phyloP scores from a whole-genome alignment of 176 grass and related monocot species.

The Rhynchospora pubera region DNA sequence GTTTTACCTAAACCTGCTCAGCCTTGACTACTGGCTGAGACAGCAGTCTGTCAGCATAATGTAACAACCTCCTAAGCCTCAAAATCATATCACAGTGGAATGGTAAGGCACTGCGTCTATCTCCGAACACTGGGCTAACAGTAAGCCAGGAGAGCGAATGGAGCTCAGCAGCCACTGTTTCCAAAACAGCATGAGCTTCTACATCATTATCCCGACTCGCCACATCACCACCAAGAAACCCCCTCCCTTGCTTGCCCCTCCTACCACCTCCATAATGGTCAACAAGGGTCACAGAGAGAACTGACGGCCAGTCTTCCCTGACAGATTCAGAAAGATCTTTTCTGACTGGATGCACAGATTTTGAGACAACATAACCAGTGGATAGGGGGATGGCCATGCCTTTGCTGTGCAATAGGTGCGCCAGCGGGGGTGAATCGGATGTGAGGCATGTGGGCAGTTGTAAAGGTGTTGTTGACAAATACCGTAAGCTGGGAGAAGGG shows the following conservation, averaged over 20 bases:
- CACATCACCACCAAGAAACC: conserved; percentile 35
- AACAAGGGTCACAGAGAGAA: conserved; percentile 60
- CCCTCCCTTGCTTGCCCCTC: conserved; percentile 53
- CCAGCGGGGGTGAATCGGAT: conserved; percentile 88
- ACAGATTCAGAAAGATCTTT: conserved; percentile 40
- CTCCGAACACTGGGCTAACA: conserved; percentile 58
- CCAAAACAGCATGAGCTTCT: conserved; percentile 61
- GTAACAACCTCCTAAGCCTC: conserved; percentile 73
- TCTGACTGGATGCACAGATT: conserved; percentile 55
- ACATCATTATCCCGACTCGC: conserved; percentile 40
- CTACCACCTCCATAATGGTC: conserved; percentile 83
- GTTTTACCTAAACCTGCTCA: conserved; percentile 36
- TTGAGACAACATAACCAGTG: conserved; percentile 76
- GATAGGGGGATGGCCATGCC: conserved; percentile 75
- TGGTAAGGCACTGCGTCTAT: conserved; percentile 64
- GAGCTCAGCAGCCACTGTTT: conserved; percentile 66
- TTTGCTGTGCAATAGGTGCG: conserved; percentile 91
- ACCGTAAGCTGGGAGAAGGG: conserved; percentile 80
- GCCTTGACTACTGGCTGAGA: conserved; percentile 32
- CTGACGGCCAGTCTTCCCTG: conserved; percentile 60
- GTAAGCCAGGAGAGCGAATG: conserved; percentile 92
- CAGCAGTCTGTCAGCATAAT: conserved; percentile 75
- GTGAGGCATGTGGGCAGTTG: conserved; percentile 91
- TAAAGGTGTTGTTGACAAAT: conserved; percentile 59
- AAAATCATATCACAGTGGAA: conserved; percentile 87